Conservation (phyloP, 2,329 filamentous ascomycete species). For the Stachybotrys chlorohalonatus region DNA sequence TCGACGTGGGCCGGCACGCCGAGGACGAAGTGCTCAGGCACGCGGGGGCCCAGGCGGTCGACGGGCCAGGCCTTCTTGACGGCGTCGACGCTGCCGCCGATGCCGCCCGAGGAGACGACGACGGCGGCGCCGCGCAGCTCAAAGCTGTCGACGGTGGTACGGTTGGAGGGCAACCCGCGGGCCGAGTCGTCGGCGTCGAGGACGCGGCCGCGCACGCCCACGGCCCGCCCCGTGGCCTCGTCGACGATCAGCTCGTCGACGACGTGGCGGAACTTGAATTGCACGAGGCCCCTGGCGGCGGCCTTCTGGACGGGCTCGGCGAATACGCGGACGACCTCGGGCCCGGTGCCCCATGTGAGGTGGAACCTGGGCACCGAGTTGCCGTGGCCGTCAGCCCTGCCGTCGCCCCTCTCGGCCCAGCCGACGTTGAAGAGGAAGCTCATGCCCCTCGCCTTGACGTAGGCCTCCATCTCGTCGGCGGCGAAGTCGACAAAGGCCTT, state of each 20-base stretch:
- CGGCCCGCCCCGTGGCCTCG: conserved; percentile 34
- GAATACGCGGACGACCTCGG: conserved; percentile 50
- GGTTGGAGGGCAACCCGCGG: conserved; percentile 43
- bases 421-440: conserved; percentile 45
- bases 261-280: conserved; percentile 46
- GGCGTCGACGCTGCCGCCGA: conserved; percentile 52
- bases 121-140: conserved; percentile 44
- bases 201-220: conserved; percentile 45
- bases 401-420: conserved; percentile 53
- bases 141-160: conserved; percentile 39
- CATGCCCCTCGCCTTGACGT: conserved; percentile 43
- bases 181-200: conserved; percentile 39
- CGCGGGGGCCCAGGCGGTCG: conserved; percentile 45
- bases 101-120: conserved; percentile 48
- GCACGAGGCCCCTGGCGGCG: conserved; percentile 41
- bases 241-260: conserved; percentile 50
- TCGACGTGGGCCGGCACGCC: conserved; percentile 58
- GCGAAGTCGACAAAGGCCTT: conserved; percentile 56
- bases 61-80: conserved; percentile 50
- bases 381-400: conserved; percentile 46
- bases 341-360: conserved; percentile 51
- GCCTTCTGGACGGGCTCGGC: conserved; percentile 44
- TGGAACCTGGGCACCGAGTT: conserved; percentile 57
- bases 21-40: conserved; percentile 47
- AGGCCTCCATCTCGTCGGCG: conserved; percentile 46